Evolutionary conservation across 1,284 basidiomycete species (phyloP).

Genomic region (Cutaneotrichosporon sp.): DNA sequence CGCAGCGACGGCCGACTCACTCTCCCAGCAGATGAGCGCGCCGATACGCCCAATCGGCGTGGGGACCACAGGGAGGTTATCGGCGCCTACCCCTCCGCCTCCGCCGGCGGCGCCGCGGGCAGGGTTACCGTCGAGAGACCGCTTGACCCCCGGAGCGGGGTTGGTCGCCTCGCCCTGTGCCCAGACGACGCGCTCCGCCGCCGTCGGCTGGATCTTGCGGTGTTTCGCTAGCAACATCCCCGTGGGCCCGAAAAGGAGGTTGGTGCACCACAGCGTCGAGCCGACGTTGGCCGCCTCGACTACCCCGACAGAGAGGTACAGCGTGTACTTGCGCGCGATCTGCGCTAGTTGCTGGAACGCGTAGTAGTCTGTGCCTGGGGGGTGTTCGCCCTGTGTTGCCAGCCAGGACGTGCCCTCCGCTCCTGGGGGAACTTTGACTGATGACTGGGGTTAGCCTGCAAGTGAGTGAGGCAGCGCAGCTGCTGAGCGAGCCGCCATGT

Average conservation of each 20-base stretch:
- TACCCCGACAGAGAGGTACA: slow-evolving; percentile 63
- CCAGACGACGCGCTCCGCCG: slow-evolving; percentile 64
- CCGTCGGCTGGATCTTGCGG: slow-evolving; percentile 69
- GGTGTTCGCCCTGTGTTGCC: slow-evolving; percentile 1
- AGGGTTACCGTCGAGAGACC: slow-evolving; percentile 38
- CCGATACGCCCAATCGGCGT: slow-evolving; percentile 52
- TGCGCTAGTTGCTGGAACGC: slow-evolving; percentile 22
- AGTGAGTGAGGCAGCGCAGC: background rate
- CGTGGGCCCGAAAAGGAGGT: slow-evolving; percentile 58
- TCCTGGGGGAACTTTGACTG: slow-evolving; percentile 20
- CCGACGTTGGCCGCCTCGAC: slow-evolving; percentile 58
- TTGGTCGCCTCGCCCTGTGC: slow-evolving; percentile 51
- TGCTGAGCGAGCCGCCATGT: too few relatives aligned
- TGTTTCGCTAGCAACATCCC: slow-evolving; percentile 61
- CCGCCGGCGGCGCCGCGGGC: slow-evolving; percentile 18
- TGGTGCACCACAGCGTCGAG: slow-evolving; percentile 66
- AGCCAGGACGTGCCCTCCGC: slow-evolving; percentile 24
- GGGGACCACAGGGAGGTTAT: slow-evolving; percentile 46
- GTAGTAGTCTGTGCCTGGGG: slow-evolving; percentile 14
- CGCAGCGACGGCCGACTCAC: slow-evolving; percentile 15
- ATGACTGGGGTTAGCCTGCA: slow-evolving; percentile 12
- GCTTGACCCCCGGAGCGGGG: slow-evolving; percentile 6
- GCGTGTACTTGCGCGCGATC: slow-evolving; percentile 19
- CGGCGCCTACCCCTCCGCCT: too few relatives aligned
- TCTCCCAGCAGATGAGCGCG: slow-evolving; percentile 69